These are phyloP conservation scores for Macaranga tanarius DNA, from an alignment of 441 rosid genomes.

Conservation along the genomic window DNA sequence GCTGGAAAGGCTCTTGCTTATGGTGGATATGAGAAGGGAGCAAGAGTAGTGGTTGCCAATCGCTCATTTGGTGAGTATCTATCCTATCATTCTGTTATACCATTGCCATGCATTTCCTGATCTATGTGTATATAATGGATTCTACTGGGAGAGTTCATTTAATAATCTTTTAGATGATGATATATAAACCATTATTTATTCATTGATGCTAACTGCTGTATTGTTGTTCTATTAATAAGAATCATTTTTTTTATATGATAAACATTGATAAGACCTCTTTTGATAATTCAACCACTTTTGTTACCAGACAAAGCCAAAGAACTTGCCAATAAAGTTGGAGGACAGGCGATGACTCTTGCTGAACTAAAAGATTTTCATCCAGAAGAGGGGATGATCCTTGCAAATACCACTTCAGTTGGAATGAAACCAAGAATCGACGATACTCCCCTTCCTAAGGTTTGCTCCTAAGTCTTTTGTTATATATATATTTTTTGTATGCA, in stretches of 20 bases:
- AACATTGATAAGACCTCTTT: background rate
- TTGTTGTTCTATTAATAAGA: background rate
- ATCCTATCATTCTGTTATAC: slow-evolving; percentile 1
- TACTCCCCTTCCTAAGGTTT: slow-evolving; percentile 52
- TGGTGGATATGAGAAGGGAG: slow-evolving; percentile 57
- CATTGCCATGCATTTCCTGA: background rate
- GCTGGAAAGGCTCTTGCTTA: slow-evolving; percentile 69
- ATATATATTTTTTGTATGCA: no score
- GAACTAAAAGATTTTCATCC: slow-evolving; percentile 50
- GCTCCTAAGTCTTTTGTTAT: background rate
- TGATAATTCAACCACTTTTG: background rate
- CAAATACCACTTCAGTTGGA: slow-evolving; percentile 56
- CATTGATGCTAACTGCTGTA: background rate
- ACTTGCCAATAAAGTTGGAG: slow-evolving; percentile 47
- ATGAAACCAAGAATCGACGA: slow-evolving; percentile 47
- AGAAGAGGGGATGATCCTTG: slow-evolving; percentile 59
- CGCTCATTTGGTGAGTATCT: slow-evolving; percentile 47
- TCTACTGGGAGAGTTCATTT: background rate
- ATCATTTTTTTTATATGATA: background rate
- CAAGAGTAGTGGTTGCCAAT: slow-evolving; percentile 54
- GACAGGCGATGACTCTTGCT: slow-evolving; percentile 43
- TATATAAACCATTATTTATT: background rate
- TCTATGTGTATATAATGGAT: slow-evolving; percentile 5
- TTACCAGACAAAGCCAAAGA: slow-evolving; percentile 47
- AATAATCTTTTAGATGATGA: background rate